These are phyloP conservation scores for Nannochloris sp. DNA, from an alignment of 139 green algal genomes.

Conservation along the genomic window DNA sequence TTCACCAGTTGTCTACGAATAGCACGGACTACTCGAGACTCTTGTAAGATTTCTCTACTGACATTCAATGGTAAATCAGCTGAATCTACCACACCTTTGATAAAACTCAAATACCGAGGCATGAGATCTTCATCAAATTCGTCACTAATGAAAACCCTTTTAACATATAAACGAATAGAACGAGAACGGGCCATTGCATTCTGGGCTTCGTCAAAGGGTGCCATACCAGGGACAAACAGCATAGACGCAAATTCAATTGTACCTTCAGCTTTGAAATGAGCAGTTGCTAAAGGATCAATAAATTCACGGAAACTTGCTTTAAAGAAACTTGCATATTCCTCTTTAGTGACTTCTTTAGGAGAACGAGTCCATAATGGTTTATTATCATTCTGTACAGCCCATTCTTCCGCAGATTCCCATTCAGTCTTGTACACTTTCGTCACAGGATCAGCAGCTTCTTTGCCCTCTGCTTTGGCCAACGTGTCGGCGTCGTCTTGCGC, in stretches of 20 bases:
- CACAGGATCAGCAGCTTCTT: constrained; percentile 55
- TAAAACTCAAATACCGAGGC: constrained; percentile 84
- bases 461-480: constrained; percentile 55
- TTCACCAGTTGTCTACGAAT: constrained; percentile 92
- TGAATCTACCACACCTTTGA: constrained; percentile 94
- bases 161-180: constrained; percentile 93
- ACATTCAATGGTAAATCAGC: constrained; percentile 97
- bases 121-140: constrained; percentile 97
- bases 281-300: constrained; percentile 59
- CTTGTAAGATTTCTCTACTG: constrained; percentile 94
- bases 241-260: constrained; percentile 94
- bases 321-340: constrained; percentile 96
- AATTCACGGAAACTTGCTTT: constrained; percentile 83
- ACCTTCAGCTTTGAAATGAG: constrained; percentile 93
- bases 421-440: constrained; percentile 84
- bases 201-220: constrained; percentile 84
- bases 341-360: constrained; percentile 65
- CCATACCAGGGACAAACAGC: constrained; percentile 95
- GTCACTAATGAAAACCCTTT: constrained; percentile 95
- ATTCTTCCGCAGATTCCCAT: constrained; percentile 73
- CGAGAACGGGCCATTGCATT: constrained; percentile 33
- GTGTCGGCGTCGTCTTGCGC: constrained; percentile 70
- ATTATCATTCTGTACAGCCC: constrained; percentile 85
- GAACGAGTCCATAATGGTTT: constrained; percentile 92
- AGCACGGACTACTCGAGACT: constrained; percentile 78